Base-by-base conservation (phyloP, 2,329 filamentous ascomycete species). In the Lasiodiplodia sp. region DNA sequence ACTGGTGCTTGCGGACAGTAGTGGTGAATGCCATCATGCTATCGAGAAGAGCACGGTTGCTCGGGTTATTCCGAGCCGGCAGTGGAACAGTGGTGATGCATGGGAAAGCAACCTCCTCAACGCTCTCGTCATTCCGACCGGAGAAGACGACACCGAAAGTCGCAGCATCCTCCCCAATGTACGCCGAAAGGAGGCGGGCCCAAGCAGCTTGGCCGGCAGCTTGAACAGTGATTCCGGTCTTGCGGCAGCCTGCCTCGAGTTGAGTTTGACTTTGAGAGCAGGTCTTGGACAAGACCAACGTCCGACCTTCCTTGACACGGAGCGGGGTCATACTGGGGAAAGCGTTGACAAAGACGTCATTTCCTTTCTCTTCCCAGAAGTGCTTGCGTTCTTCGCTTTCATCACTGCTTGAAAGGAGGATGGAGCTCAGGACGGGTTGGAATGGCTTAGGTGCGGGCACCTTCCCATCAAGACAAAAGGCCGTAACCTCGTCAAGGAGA, bases 61-160 rank as follows among this genome's bases (percentile, higher is more conserved):
- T 86, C 0, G 83, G 75, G 1, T 77, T 75, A 21, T 91, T 84
- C 25, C 82, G 77, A n/a, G 87, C 87, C 12, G 90, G 78, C 0
- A 96, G 85, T 0, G 95, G 95, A 2, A 97, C 78, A 0, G 94
- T 97, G 0, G 91, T 90, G 67, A 97, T 88, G 75, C 92, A 95
- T 0, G 95, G 94, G 64, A 97, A 92, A 0, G 88, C 84, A 4
- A 87, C 85, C 6, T 84, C 76, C 21, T 86, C 83, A 0, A 89
- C 87, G n/a, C 85, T 82, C 4, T 90, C 85, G 0, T 85, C 84
- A 37, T 82, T 88, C 40, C 93, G 85, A 0, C 93, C 93, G 10
- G 94, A 94, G 8, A 97, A 83, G 0, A 94, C 92, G 16, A 92
- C 85, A 25, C 94, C 95, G 76, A 96, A 97, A 0, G 90, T 90